phyloP scores from a whole-genome alignment of 345 rosid genomes.

The Eucalyptus curtisii region DNA sequence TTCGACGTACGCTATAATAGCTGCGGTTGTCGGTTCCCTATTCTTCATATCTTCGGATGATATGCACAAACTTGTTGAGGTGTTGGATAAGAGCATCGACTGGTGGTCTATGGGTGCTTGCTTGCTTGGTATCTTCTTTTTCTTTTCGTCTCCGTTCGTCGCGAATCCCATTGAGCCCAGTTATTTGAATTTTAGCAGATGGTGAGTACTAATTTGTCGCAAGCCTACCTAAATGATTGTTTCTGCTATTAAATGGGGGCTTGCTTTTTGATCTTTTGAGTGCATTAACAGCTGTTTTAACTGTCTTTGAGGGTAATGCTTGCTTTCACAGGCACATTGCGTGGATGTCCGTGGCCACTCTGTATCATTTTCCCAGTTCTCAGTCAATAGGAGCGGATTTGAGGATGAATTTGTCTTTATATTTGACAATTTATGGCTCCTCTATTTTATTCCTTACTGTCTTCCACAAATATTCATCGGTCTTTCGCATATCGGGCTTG shows the following conservation, averaged over 20 bases:
- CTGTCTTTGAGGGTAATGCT: background rate
- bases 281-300: background rate
- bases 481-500: slow-evolving; percentile 85
- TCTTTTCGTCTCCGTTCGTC: slow-evolving; percentile 92
- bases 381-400: slow-evolving; percentile 95
- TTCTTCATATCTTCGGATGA: slow-evolving; percentile 89
- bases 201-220: slow-evolving; percentile 26
- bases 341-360: slow-evolving; percentile 95
- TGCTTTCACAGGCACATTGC: slow-evolving; percentile 72
- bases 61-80: slow-evolving; percentile 81
- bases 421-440: slow-evolving; percentile 66
- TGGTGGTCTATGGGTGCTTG: slow-evolving; percentile 99
- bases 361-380: slow-evolving; percentile 97
- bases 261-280: background rate
- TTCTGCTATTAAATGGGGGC: background rate
- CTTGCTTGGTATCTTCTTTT: slow-evolving; percentile 91
- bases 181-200: slow-evolving; percentile 88
- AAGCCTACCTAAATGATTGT: background rate
- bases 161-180: slow-evolving; percentile 91
- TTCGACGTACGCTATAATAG: slow-evolving; percentile 88
- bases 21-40: slow-evolving; percentile 77
- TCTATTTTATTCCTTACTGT: slow-evolving; percentile 79
- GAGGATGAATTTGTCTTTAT: slow-evolving; percentile 98
- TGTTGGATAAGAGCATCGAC: slow-evolving; percentile 69
- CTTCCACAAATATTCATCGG: slow-evolving; percentile 79